Evolutionary conservation across 371 early-diverging fungal species (phyloP).

Genomic region (Dichotomocladium elegans): DNA sequence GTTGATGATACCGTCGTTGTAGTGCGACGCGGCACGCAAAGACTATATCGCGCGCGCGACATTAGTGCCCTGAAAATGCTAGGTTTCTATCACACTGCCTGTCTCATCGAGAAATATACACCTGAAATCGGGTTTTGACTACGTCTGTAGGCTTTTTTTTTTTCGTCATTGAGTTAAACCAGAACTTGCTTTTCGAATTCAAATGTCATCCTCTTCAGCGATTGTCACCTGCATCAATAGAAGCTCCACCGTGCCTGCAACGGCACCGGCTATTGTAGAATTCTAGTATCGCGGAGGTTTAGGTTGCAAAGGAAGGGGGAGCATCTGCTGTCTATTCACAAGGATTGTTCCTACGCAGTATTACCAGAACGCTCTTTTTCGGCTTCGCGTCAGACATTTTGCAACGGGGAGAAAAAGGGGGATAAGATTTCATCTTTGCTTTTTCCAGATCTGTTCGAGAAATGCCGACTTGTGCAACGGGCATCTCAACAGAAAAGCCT

Average conservation of each 20-base stretch:
- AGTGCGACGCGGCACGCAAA: slow-evolving; percentile 27
- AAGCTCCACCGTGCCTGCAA: slow-evolving; percentile 13
- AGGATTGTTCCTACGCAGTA: too few relatives aligned
- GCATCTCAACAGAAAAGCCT: too few relatives aligned
- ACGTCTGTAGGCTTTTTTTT: slow-evolving; percentile 48
- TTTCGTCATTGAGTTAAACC: too few relatives aligned
- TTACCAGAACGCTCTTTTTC: slow-evolving; percentile 10
- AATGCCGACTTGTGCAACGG: too few relatives aligned
- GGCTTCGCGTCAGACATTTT: slow-evolving; percentile 7
- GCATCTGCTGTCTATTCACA: too few relatives aligned
- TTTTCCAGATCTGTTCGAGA: too few relatives aligned
- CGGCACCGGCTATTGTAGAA: slow-evolving; percentile 13
- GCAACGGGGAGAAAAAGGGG: background rate
- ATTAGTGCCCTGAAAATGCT: background rate
- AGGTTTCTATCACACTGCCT: background rate
- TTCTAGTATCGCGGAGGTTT: slow-evolving; percentile 4
- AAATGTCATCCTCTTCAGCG: background rate
- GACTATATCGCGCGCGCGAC: slow-evolving; percentile 11
- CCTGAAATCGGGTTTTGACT: slow-evolving; percentile 42
- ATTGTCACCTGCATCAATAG: slow-evolving; percentile 16
- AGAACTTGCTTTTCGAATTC: too few relatives aligned
- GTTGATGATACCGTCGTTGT: slow-evolving; percentile 29
- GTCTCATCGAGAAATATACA: background rate
- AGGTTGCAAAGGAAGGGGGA: too few relatives aligned
- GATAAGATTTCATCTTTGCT: too few relatives aligned